Base-by-base conservation (phyloP, 2,329 filamentous ascomycete species). In the Xylaria sp. region DNA sequence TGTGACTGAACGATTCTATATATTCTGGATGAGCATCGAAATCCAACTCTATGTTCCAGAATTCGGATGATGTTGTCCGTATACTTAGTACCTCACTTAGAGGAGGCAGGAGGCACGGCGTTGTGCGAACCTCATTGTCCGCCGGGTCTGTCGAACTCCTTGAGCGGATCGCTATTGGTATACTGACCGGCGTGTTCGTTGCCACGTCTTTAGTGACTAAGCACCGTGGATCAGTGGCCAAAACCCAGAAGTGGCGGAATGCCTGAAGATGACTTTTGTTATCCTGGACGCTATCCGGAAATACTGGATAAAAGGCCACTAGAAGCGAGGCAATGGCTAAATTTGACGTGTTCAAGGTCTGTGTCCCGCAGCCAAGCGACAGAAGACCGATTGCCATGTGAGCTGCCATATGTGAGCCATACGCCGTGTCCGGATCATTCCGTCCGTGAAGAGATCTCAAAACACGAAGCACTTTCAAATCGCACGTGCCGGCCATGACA, bases 401-500 rank as follows among this genome's bases (percentile, higher is more conserved):
- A 8, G 93, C 90, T 5, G 96, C 96, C 74, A 99, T 88, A 77
- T 99, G 95, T 63, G 93, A 97, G 54, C 96, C 96, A 76, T 98
- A 99, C 0, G 94, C 91, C 0, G 92, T 95, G 44, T 96, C 93
- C 0, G 87, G 83, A 66, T 97, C 92, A 62, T 94, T 90, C 18
- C 94, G 90, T 25, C 94, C 95, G 78, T 99, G 97, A 47, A 99
- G 87, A 18, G 92, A 90, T 18, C 96, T 91, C 37, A 99, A 85
- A 16, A 95, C 91, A 25, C 96, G 91, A 75, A 98, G 92, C 1
- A 97, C 90, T 1, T 88, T 82, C 23, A 99, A 83, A 77, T 99
- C 97, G 47, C 97, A 96, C 0, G 94, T 97, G 32, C 96, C 96
- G 5, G 97, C 94, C 95, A 98, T 98, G 60, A 98, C 93, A 1